These are phyloP conservation scores for Rhizoclosmatium globosum DNA, from an alignment of 192 early-diverging fungal species.

Conservation along the genomic window DNA sequence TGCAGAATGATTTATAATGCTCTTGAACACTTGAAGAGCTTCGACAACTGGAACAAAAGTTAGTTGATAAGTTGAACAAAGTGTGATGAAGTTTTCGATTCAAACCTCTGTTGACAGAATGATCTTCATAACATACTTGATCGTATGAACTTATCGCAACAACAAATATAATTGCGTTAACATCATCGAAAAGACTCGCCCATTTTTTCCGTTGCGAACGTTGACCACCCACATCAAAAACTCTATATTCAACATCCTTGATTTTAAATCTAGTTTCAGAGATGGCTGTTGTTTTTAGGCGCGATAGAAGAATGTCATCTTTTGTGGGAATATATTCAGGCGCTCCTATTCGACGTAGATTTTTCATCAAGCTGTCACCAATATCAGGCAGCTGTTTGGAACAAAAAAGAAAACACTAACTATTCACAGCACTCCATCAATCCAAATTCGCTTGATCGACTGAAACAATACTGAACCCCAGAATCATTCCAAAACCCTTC, in stretches of 20 bases:
- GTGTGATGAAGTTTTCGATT: too few relatives aligned
- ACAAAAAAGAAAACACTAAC: slow-evolving; percentile 29
- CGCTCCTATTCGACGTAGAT: slow-evolving; percentile 48
- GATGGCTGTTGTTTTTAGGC: slow-evolving; percentile 71
- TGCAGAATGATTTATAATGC: slow-evolving; percentile 45
- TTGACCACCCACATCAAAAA: slow-evolving; percentile 75
- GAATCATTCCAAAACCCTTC: slow-evolving; percentile 47
- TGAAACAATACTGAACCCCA: slow-evolving; percentile 46
- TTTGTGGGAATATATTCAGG: slow-evolving; percentile 65
- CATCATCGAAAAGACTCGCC: slow-evolving; percentile 71
- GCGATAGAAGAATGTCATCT: slow-evolving; percentile 70
- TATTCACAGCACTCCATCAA: slow-evolving; percentile 53
- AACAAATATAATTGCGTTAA: slow-evolving; percentile 68
- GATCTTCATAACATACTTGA: slow-evolving; percentile 63
- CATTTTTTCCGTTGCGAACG: slow-evolving; percentile 65
- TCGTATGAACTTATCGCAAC: slow-evolving; percentile 65
- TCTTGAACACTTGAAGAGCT: slow-evolving; percentile 40
- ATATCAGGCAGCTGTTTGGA: background rate
- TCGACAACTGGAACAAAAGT: slow-evolving; percentile 74
- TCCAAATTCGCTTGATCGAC: slow-evolving; percentile 45
- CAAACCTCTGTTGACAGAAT: slow-evolving; percentile 57
- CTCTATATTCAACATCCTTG: slow-evolving; percentile 47
- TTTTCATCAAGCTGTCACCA: slow-evolving; percentile 15
- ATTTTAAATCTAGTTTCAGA: slow-evolving; percentile 70
- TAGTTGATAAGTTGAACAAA: too few relatives aligned